Conservation (phyloP, 164 flowering plant species). For the Hamamelis virginiana region DNA sequence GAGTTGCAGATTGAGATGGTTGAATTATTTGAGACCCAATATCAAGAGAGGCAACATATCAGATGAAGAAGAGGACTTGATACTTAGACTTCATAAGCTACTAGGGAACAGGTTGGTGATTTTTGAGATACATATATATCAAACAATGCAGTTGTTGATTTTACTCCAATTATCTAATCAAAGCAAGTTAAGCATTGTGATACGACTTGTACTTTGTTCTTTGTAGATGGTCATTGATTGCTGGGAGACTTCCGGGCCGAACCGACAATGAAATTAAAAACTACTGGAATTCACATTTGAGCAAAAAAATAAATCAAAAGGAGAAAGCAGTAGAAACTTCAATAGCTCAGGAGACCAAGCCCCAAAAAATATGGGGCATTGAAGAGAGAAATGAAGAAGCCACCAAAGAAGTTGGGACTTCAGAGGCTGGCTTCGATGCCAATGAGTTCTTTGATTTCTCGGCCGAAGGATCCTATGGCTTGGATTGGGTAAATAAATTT, state of each 20-base stretch:
- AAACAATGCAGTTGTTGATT: too few relatives aligned
- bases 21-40: slow-evolving; percentile 40
- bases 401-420: background rate
- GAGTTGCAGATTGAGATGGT: slow-evolving; percentile 46
- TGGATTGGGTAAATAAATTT: slow-evolving; percentile 38
- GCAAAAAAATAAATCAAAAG: slow-evolving; percentile 30
- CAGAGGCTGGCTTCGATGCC: slow-evolving; percentile 19
- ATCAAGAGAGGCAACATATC: slow-evolving; percentile 46
- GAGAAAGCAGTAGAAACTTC: slow-evolving; percentile 5
- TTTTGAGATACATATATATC: too few relatives aligned
- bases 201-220: background rate
- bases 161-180: too few relatives aligned
- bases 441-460: slow-evolving; percentile 38
- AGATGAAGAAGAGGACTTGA: slow-evolving; percentile 39
- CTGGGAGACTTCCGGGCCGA: slow-evolving; percentile 42
- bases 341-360: background rate
- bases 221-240: slow-evolving; percentile 37
- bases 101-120: slow-evolving; percentile 37
- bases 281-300: slow-evolving; percentile 49
- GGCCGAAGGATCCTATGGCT: slow-evolving; percentile 21
- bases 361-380: background rate
- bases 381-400: background rate
- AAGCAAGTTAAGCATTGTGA: background rate
- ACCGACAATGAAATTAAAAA: slow-evolving; percentile 41
- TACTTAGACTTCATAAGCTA: slow-evolving; percentile 34